Evolutionary conservation across 306 rosid species (phyloP).

Genomic region (barrel medic (Medicago truncatula)): DNA sequence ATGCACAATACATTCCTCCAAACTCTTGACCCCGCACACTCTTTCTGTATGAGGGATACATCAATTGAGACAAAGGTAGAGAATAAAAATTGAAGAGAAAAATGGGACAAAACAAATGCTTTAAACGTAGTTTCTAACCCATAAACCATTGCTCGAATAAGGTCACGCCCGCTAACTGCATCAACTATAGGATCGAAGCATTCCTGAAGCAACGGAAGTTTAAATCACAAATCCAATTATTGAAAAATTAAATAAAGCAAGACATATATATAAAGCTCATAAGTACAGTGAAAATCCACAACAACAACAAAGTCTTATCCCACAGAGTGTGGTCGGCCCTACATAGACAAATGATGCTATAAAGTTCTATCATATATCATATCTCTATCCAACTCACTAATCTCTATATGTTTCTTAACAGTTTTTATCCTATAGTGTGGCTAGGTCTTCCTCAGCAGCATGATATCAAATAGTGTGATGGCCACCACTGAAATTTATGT

Average conservation of each 20-base stretch:
- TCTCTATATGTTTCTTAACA: too few species aligned
- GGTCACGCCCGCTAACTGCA: constrained; percentile 80
- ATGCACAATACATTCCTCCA: constrained; percentile 94
- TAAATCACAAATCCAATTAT: constrained; percentile 32
- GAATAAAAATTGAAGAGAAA: background rate
- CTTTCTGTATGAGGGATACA: constrained; percentile 60
- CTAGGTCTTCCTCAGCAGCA: background rate
- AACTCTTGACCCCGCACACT: constrained; percentile 84
- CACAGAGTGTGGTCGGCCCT: too few species aligned
- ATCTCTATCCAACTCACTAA: too few species aligned
- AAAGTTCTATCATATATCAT: too few species aligned
- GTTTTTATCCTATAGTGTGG: too few species aligned
- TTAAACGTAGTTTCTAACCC: constrained; percentile 64
- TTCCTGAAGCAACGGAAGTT: constrained; percentile 61
- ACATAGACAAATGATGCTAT: too few species aligned
- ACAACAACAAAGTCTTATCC: too few species aligned
- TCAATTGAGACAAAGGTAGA: constrained; percentile 17
- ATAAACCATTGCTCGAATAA: constrained; percentile 95
- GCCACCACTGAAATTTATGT: background rate
- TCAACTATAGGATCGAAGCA: constrained; percentile 94
- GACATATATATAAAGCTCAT: background rate
- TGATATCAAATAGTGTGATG: background rate
- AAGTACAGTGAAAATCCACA: background rate
- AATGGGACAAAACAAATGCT: constrained; percentile 32
- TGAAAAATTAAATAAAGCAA: constrained; percentile 8